Evolutionary conservation across 169 alveolate genomes (phyloP), one percentile per base, ranked within the genome.

Genomic region (Plasmodium chabaudi): DNA sequence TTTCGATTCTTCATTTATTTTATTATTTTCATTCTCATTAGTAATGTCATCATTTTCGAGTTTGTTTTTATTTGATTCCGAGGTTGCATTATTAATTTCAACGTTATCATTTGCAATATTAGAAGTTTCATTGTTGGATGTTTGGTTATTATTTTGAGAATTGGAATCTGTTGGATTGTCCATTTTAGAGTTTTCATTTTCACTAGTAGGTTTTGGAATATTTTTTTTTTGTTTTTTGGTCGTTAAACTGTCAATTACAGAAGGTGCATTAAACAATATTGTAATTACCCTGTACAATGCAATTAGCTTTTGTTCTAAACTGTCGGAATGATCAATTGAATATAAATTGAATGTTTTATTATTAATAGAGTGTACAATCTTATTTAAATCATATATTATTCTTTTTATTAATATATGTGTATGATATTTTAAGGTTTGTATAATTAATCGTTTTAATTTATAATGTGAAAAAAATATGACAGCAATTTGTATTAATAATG

Each of bases 391-490:
- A 67, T 79, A 79, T 13, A 79, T 79, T 5, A 79, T 79, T 9
- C 89, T 53, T 17, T 56, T 64, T 39, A 79, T 79, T 44, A 79
- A 79, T 42, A 56, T 71, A 15, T 79, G 82, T 13, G 89, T 15
- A 79, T 79, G 82, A 79, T 68, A 68, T 79, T 79, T 79, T 51
- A 79, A 79, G 2, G 89, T 51, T 79, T 53, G 57, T 1, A 79
- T 67, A 67, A 56, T 12, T 59, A 46, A 5, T 34, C 34, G 69
- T 65, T 79, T 79, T 42, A 79, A 27, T 70, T 79, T 79, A 70
- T 79, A 79, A 67, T 79, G 89, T 12, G 89, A 79, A 65, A 79
- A 79, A 70, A 79, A 67, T 57, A 79, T 67, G 1, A 79, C 82
- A 12, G 68, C 44, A 34, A 82, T 82, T 67, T 82, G 90, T 23